A percentile compares a stretch with the other conserved stretches of the same genome.
phyloP scores from a whole-genome alignment of 441 rosid genomes.

The Dalechampia spathulata region DNA sequence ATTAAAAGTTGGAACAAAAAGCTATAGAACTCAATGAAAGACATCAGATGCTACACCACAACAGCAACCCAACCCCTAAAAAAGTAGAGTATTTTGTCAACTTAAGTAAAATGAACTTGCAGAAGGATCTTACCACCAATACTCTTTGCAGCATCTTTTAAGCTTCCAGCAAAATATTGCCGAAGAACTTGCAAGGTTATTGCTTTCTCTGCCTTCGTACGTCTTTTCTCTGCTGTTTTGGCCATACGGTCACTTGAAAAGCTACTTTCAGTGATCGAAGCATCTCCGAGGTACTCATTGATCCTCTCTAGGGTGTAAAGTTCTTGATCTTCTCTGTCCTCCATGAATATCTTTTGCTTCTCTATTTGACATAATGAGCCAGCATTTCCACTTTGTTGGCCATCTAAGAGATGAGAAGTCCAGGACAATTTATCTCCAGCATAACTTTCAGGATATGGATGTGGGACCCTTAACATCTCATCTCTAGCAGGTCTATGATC shows the following conservation, averaged over 20 bases:
- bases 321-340: conserved; percentile 24
- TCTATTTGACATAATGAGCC: conserved; percentile 19
- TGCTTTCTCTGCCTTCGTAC: conserved; percentile 54
- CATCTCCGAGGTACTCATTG: conserved; percentile 35
- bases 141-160: conserved; percentile 88
- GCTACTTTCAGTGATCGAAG: conserved; percentile 39
- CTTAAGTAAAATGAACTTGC: neutral
- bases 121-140: conserved; percentile 61
- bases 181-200: conserved; percentile 67
- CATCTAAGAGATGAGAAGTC: conserved; percentile 20
- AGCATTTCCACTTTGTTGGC: conserved; percentile 22
- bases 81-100: too few species aligned
- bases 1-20: neutral
- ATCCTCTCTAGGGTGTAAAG: conserved; percentile 30
- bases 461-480: conserved; percentile 14
- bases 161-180: conserved; percentile 74
- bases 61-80: too few species aligned
- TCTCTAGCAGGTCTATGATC: conserved; percentile 23
- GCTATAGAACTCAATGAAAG: too few species aligned
- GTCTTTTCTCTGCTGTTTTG: conserved; percentile 48
- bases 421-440: conserved; percentile 28
- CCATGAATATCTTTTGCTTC: conserved; percentile 19
- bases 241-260: conserved; percentile 28
- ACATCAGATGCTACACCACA: too few species aligned
- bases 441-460: too few species aligned